phyloP scores from a whole-genome alignment of 1,139 yeast species.

The Magnusiomyces sp. region DNA sequence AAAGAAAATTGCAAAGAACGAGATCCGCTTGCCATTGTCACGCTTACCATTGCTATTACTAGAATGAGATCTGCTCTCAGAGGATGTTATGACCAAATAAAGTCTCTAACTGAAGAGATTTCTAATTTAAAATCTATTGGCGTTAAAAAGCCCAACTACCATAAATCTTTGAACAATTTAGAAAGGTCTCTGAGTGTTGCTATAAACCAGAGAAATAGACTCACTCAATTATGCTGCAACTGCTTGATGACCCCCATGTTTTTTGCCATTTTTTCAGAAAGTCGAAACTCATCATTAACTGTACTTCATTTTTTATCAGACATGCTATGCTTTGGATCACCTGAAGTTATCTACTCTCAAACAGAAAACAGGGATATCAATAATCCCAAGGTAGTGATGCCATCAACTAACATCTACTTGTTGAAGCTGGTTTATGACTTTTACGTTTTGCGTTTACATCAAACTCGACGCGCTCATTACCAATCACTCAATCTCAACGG shows the following conservation, averaged over 20 bases:
- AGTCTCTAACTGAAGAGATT: neutral
- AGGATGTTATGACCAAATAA: neutral
- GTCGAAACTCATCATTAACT: conserved; percentile 3
- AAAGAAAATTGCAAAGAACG: no score
- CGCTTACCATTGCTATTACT: neutral
- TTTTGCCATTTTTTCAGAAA: conserved; percentile 2
- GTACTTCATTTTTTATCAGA: conserved; percentile 5
- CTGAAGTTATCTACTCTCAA: conserved; percentile 5
- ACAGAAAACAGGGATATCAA: neutral
- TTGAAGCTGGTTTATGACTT: conserved; percentile 6
- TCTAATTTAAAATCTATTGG: neutral
- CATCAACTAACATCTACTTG: conserved; percentile 2
- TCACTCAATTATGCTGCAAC: conserved; percentile 1
- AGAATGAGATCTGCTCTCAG: conserved; percentile 4
- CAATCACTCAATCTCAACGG: conserved; percentile 2
- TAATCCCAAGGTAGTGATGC: neutral
- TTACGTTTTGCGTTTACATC: conserved; percentile 4
- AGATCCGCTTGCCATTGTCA: no score
- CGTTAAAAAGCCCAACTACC: neutral
- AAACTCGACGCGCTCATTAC: conserved; percentile 6
- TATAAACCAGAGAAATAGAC: neutral
- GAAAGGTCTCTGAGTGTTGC: neutral
- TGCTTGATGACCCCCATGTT: neutral
- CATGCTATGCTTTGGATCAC: conserved; percentile 4
- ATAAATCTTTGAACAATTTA: neutral